phyloP scores from a whole-genome alignment of 345 rosid genomes.

The Aethionema arabicum region DNA sequence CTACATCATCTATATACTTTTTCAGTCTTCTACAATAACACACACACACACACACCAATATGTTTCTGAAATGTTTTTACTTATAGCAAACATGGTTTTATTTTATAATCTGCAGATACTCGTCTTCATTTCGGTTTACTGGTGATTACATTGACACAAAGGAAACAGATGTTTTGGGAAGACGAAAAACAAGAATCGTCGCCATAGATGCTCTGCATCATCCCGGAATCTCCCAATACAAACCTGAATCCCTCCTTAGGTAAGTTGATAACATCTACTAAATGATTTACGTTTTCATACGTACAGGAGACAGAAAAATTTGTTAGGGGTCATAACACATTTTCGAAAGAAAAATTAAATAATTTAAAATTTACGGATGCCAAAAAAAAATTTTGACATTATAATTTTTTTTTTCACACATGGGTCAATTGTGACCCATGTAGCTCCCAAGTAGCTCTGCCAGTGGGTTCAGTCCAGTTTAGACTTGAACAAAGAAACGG shows the following conservation, averaged over 20 bases:
- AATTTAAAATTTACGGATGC: no score
- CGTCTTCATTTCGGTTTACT: slow-evolving; percentile 75
- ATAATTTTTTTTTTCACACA: no score
- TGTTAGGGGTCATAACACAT: no score
- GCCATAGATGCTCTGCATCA: slow-evolving; percentile 78
- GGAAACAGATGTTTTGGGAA: slow-evolving; percentile 51
- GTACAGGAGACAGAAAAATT: no score
- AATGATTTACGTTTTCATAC: no score
- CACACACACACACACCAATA: background rate
- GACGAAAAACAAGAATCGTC: slow-evolving; percentile 58
- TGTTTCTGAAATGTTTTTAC: background rate
- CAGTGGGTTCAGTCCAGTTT: no score
- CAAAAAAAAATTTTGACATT: no score
- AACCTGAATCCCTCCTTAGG: slow-evolving; percentile 57
- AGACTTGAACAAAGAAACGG: no score
- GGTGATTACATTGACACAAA: slow-evolving; percentile 66
- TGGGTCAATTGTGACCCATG: no score
- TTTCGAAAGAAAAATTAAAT: no score
- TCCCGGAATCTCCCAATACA: slow-evolving; percentile 60
- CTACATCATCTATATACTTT: background rate
- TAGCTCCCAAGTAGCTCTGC: no score
- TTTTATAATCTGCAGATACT: slow-evolving; percentile 52
- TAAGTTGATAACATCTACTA: no score
- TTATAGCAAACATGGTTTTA: background rate
- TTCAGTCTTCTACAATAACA: background rate